Evolutionary conservation across 805 yeast genomes (phyloP).

Genomic region (Barnettozyma siamensis): DNA sequence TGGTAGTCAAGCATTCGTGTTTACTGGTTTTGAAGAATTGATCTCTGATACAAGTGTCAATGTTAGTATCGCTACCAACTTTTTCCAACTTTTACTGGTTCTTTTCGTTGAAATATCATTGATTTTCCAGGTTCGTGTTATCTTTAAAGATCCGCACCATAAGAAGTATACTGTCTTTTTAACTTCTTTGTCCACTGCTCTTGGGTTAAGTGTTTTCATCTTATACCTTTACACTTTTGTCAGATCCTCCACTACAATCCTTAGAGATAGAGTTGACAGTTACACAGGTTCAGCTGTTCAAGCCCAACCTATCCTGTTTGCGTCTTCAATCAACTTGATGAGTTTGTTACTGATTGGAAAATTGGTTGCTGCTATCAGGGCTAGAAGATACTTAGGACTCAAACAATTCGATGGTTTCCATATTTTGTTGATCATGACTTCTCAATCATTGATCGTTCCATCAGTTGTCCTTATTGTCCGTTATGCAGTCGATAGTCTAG

Average conservation of each 20-base stretch:
- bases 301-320: slow-evolving; percentile 57
- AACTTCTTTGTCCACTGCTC: slow-evolving; percentile 32
- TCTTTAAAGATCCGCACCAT: slow-evolving; percentile 56
- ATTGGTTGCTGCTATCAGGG: slow-evolving; percentile 58
- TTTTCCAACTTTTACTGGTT: slow-evolving; percentile 55
- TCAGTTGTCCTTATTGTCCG: slow-evolving; percentile 59
- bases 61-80: slow-evolving; percentile 55
- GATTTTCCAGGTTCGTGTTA: slow-evolving; percentile 63
- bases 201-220: slow-evolving; percentile 51
- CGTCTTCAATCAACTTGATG: slow-evolving; percentile 60
- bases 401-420: slow-evolving; percentile 81
- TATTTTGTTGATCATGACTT: slow-evolving; percentile 70
- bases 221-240: slow-evolving; percentile 53
- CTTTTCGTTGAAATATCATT: slow-evolving; percentile 58
- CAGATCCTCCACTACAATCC: slow-evolving; percentile 33
- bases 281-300: slow-evolving; percentile 39
- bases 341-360: slow-evolving; percentile 59
- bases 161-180: slow-evolving; percentile 35
- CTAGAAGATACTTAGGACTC: slow-evolving; percentile 72
- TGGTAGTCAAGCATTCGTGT: slow-evolving; percentile 39
- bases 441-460: slow-evolving; percentile 80
- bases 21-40: slow-evolving; percentile 42
- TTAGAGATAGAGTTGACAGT: slow-evolving; percentile 19
- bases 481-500: slow-evolving; percentile 31
- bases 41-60: slow-evolving; percentile 35